Conservation (phyloP, 2,329 filamentous ascomycete species). For the Aspergillus bombycis region DNA sequence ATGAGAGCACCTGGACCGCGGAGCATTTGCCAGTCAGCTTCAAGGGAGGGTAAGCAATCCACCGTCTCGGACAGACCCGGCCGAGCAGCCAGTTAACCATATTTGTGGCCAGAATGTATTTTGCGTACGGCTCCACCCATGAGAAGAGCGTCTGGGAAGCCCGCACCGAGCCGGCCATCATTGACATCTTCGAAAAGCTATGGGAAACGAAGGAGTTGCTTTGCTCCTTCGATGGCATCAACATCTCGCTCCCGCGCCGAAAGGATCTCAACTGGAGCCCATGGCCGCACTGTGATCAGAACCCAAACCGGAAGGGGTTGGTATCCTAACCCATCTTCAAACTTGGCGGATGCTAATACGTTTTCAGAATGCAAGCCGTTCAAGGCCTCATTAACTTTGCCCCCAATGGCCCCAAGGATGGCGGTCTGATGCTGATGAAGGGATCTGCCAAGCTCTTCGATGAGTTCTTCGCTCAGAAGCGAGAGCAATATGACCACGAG, state of each 20-base stretch:
- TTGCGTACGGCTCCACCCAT: slow-evolving; percentile 41
- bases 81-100: not conserved
- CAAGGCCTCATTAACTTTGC: slow-evolving; percentile 51
- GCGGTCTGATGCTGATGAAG: slow-evolving; percentile 51
- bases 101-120: slow-evolving; percentile 22
- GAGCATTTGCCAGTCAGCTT: slow-evolving; percentile 49
- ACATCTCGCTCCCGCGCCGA: slow-evolving; percentile 48
- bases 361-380: slow-evolving; percentile 28
- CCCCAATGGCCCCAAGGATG: slow-evolving; percentile 51
- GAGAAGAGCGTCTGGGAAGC: slow-evolving; percentile 52
- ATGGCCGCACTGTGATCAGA: slow-evolving; percentile 53
- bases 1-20: slow-evolving; percentile 46
- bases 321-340: not conserved
- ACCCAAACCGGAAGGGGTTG: slow-evolving; percentile 44
- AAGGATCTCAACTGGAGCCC: slow-evolving; percentile 44
- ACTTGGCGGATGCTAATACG: not conserved
- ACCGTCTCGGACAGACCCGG: not conserved
- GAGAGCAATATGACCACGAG: slow-evolving; percentile 18
- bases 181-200: slow-evolving; percentile 47
- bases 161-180: slow-evolving; percentile 44
- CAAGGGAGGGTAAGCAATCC: slow-evolving; percentile 50
- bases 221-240: slow-evolving; percentile 37
- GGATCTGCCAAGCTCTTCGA: slow-evolving; percentile 48
- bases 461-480: slow-evolving; percentile 49
- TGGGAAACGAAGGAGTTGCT: slow-evolving; percentile 37